Base-by-base conservation (phyloP, 164 flowering plant genomes). In the Vitis cinerea region DNA sequence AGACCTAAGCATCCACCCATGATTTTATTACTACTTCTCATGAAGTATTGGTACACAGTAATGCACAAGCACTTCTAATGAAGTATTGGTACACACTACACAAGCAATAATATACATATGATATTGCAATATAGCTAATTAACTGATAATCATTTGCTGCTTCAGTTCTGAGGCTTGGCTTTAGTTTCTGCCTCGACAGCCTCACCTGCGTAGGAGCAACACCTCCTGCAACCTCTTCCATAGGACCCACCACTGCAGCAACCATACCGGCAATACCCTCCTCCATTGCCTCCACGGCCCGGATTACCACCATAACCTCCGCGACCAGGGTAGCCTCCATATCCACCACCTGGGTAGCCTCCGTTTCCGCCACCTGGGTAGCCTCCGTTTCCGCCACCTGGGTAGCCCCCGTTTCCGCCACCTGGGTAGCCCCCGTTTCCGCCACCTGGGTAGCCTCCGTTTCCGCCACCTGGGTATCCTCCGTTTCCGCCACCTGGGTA, bases 121-220 rank as follows among this genome's bases (percentile, higher is more conserved):
- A 31, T 31, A 31, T 4, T 31, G 44, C 7, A 4, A 31, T 6
- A 31, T 31, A 31, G 7, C 44, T 31, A 31, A 31, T 31, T 31
- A 31, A 31, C 44, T 31, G 7, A 31, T 31, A 31, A 31, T 4
- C 7, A 31, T 31, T 31, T 59, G 30, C 62, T 57, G 1, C 49
- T 37, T 30, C 50, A 68, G 71, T 68, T 58, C 5, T 59, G 55
- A 49, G 71, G 63, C 54, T 68, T 49, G n/a, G 53, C 60, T 63
- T 70, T 51, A 16, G 66, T 30, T 15, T 62, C 31, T 0, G 66
- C 70, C 9, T 60, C 63, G 2, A 59, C 67, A 53, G 73, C 67
- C 57, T 70, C 73, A 31, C 67, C 73, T 12, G 64, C 64, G 57
- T 59, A 75, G 10, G 66, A 50, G 71, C 78, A 75, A 54, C 78